Base-by-base conservation (phyloP, 805 yeast species). In the Candida ipomoeae region DNA sequence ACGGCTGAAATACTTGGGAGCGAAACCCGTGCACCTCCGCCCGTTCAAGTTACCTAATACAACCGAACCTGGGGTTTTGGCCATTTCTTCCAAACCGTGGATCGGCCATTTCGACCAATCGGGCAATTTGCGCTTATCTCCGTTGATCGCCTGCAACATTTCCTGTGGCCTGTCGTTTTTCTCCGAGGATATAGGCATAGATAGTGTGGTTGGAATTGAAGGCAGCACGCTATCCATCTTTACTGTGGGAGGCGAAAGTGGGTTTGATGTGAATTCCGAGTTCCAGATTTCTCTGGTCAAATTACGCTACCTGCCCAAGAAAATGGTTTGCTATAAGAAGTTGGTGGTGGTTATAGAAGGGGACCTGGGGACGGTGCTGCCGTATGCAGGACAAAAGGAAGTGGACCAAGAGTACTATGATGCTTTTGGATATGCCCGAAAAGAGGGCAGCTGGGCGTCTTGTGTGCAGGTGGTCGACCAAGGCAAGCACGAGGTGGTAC, bases 1-100 rank as follows among this genome's bases (percentile, higher is more conserved):
- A 1, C 73, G 85, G 58, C 80, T 82, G 15, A 83, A 84, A 60
- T 89, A 85, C 60, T 63, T 89, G 29, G 98, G 98, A 0, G 77
- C 87, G 0, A 74, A 75, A 38, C 81, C 87, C 0, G 84, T 90
- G 0, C 59, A 60, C 2, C 65, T 90, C 3, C 69, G 80, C 2
- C 56, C 60, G 8, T 60, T 81, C 10, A 60, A 33, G 18, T 48
- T 59, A 6, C 62, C 62, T 6, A 46, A 52, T 18, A 32, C 50
- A 6, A 44, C 61, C 3, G 67, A 67, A 44, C 63, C 66, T 11
- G 70, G 69, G 2, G 64, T 81, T 2, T 56, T 80, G 33, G 84
- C 84, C 0, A 60, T 79, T 13, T 80, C 86, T 2, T 67, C 84
- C 0, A 68, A 78, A 42, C 64, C 85, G 0, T 85, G 87, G 81